Percentiles rank a stretch among this genome's conserved stretches.
These are phyloP conservation scores for Colletotrichum lupini DNA, from an alignment of 2,329 filamentous ascomycete species.

Conservation along the genomic window DNA sequence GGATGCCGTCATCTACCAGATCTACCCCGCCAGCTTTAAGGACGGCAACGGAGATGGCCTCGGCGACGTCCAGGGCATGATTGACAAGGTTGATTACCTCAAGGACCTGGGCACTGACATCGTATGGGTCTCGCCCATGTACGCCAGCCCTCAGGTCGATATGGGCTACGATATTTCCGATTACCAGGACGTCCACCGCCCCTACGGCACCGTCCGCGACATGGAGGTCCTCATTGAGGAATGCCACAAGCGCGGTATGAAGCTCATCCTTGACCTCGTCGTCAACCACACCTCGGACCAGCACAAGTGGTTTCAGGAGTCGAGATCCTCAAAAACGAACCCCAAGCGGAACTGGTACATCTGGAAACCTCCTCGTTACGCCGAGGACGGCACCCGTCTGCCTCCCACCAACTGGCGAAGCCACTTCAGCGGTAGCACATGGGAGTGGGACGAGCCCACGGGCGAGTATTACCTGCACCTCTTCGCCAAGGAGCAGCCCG, in stretches of 20 bases:
- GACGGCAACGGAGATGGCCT: conserved; percentile 69
- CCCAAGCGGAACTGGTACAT: conserved; percentile 79
- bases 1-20: conserved; percentile 67
- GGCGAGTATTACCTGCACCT: conserved; percentile 82
- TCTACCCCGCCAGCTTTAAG: conserved; percentile 69
- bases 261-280: conserved; percentile 79
- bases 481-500: conserved; percentile 81
- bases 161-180: conserved; percentile 79
- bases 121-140: conserved; percentile 76
- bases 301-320: conserved; percentile 78
- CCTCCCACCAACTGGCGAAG: conserved; percentile 82
- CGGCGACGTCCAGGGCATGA: conserved; percentile 73
- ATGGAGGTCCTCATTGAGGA: conserved; percentile 71
- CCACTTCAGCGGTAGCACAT: conserved; percentile 71
- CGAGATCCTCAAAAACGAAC: conserved; percentile 68
- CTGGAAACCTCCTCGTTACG: conserved; percentile 63
- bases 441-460: conserved; percentile 79
- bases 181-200: conserved; percentile 72
- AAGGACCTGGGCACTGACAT: conserved; percentile 70
- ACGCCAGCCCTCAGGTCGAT: conserved; percentile 72
- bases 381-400: conserved; percentile 67
- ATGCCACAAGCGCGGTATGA: conserved; percentile 73
- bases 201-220: conserved; percentile 75
- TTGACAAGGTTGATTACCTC: conserved; percentile 71
- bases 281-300: conserved; percentile 82